Evolutionary conservation across 1,284 basidiomycete species (phyloP).

Genomic region (Cutaneotrichosporon sp.): DNA sequence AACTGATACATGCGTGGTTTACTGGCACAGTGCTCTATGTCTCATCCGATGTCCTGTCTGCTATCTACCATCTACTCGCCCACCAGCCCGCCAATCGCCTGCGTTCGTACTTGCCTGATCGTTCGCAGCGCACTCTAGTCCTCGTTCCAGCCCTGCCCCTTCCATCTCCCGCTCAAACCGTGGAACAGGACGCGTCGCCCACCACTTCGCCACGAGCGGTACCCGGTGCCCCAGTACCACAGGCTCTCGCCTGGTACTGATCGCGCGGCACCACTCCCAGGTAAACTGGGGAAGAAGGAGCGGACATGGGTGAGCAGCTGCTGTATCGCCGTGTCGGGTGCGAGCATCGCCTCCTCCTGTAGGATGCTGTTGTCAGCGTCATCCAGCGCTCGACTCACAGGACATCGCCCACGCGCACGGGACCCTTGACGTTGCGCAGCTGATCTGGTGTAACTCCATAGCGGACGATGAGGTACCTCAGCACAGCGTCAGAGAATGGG

Average conservation of each 20-base stretch:
- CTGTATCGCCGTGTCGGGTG: conserved; percentile 16
- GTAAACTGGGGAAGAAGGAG: conserved; percentile 22
- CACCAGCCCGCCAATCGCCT: neutral
- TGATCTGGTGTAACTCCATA: conserved; percentile 40
- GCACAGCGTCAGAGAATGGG: conserved; percentile 38
- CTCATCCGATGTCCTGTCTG: neutral
- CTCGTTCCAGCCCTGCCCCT: conserved; percentile 14
- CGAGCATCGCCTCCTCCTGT: conserved; percentile 21
- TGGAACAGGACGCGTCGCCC: conserved; percentile 20
- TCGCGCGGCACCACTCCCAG: conserved; percentile 19
- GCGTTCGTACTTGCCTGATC: neutral
- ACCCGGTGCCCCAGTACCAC: conserved; percentile 29
- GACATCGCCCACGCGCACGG: conserved; percentile 42
- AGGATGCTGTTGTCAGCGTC: conserved; percentile 18
- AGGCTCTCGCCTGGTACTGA: conserved; percentile 13
- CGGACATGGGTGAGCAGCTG: conserved; percentile 17
- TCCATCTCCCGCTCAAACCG: conserved; percentile 14
- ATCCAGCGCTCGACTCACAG: conserved; percentile 25
- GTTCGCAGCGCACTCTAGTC: neutral
- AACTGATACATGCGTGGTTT: neutral
- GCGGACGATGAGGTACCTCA: conserved; percentile 39
- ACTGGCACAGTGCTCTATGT: conserved; percentile 1
- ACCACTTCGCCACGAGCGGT: conserved; percentile 14
- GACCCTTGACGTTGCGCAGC: conserved; percentile 27
- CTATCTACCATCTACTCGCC: neutral